Evolutionary conservation across 306 rosid genomes (phyloP).

Genomic region (Albizia julibrissin): DNA sequence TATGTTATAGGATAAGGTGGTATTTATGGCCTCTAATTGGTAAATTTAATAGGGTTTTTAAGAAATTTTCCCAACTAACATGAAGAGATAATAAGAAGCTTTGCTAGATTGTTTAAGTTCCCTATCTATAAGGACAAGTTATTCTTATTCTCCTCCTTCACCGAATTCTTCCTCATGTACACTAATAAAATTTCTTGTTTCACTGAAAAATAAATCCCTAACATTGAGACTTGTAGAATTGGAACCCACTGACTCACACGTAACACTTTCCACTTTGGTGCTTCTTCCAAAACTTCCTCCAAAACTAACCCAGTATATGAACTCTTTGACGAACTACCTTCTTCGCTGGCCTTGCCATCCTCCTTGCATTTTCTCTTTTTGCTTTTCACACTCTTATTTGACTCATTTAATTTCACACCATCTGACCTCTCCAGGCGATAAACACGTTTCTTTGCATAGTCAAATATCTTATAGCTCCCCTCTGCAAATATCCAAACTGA

Average conservation of each 20-base stretch:
- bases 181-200: background rate
- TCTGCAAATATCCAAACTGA: slow-evolving; percentile 98
- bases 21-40: background rate
- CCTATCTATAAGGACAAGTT: background rate
- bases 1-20: background rate
- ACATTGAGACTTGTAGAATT: slow-evolving; percentile 40
- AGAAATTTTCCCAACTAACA: background rate
- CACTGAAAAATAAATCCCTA: slow-evolving; percentile 20
- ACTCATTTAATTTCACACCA: slow-evolving; percentile 53
- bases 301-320: slow-evolving; percentile 49
- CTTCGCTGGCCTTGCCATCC: slow-evolving; percentile 49
- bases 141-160: background rate
- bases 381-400: slow-evolving; percentile 49
- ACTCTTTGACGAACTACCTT: slow-evolving; percentile 56
- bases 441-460: slow-evolving; percentile 88
- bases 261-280: slow-evolving; percentile 99
- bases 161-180: background rate
- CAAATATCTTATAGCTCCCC: slow-evolving; percentile 92
- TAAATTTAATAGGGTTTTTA: background rate
- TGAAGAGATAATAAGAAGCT: background rate
- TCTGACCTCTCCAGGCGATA: slow-evolving; percentile 69
- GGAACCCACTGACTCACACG: slow-evolving; percentile 99
- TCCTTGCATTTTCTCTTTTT: slow-evolving; percentile 70
- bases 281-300: slow-evolving; percentile 95
- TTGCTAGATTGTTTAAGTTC: background rate